Percentiles rank a stretch among this genome's conserved stretches.
These are phyloP conservation scores for Rhodotorula sp. DNA, from an alignment of 1,284 basidiomycete genomes.

Conservation along the genomic window DNA sequence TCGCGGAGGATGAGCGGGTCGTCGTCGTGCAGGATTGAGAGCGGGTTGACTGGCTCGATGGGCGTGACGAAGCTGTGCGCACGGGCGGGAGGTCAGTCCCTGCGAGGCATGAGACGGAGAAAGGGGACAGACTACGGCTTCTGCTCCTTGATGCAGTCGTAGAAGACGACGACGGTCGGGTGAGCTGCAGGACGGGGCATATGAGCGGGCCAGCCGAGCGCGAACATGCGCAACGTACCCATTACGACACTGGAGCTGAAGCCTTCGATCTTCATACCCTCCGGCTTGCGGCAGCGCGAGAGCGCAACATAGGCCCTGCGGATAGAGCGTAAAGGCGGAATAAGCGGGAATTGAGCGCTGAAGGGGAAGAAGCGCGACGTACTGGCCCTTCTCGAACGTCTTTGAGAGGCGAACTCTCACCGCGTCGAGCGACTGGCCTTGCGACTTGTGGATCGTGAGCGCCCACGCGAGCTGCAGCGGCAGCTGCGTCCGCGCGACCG, in stretches of 20 bases:
- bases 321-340: accelerated
- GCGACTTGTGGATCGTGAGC: slow-evolving; percentile 38
- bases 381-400: slow-evolving; percentile 42
- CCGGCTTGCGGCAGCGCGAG: slow-evolving; percentile 35
- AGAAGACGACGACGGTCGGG: slow-evolving; percentile 29
- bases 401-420: slow-evolving; percentile 28
- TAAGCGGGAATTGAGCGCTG: not conserved
- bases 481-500: slow-evolving; percentile 42
- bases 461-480: slow-evolving; percentile 43
- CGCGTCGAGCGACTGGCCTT: slow-evolving; percentile 41
- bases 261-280: slow-evolving; percentile 37
- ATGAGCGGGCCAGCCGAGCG: not conserved
- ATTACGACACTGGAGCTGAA: slow-evolving; percentile 33
- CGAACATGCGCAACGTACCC: slow-evolving; percentile 4
- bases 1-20: slow-evolving; percentile 24
- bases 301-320: slow-evolving; percentile 41
- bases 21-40: slow-evolving; percentile 24
- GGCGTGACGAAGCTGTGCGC: slow-evolving; percentile 25
- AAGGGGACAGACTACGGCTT: slow-evolving; percentile 20
- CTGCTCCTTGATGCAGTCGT: slow-evolving; percentile 26
- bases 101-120: no score
- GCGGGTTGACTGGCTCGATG: slow-evolving; percentile 16
- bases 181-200: slow-evolving; percentile 2
- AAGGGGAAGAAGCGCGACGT: not conserved
- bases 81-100: not conserved